These are phyloP conservation scores for Aschersonia sp. DNA, from an alignment of 2,329 filamentous ascomycete genomes.

Conservation along the genomic window DNA sequence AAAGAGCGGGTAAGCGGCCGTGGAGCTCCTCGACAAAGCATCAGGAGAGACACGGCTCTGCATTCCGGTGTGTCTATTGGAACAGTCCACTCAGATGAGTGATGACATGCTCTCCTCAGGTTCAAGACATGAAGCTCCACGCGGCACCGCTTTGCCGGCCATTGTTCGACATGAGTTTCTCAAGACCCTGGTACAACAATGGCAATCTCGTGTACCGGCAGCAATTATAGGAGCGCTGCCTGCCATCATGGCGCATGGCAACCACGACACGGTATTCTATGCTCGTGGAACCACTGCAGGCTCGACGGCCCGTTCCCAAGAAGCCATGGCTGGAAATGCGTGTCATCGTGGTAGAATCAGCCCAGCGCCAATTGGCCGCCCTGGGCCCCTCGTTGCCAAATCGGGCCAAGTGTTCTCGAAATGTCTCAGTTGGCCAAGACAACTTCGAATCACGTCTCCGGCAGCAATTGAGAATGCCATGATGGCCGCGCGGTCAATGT, in stretches of 20 bases:
- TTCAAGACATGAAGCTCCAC: neutral
- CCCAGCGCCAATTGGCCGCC: neutral
- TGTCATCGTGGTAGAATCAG: neutral
- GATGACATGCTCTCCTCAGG: neutral
- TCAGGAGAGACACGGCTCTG: neutral
- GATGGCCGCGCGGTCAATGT: neutral
- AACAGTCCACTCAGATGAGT: neutral
- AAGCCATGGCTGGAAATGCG: neutral
- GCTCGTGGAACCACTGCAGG: neutral
- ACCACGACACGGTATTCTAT: neutral
- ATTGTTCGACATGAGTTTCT: neutral
- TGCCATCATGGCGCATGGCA: neutral
- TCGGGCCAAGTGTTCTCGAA: neutral
- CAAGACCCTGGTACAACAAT: neutral
- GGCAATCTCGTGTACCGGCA: neutral
- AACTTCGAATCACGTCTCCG: no score
- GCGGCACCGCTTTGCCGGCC: neutral
- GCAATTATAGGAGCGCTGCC: neutral
- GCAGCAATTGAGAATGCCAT: neutral
- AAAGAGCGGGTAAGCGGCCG: constrained; percentile 1
- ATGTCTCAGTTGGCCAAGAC: neutral
- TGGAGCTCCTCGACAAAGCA: neutral
- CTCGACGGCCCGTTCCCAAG: neutral
- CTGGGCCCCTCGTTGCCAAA: neutral
- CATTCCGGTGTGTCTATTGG: neutral